Evolutionary conservation across 1,139 yeast species (phyloP), one percentile per base, ranked within the genome.

Genomic region (Nakaseomyces glabratus): DNA sequence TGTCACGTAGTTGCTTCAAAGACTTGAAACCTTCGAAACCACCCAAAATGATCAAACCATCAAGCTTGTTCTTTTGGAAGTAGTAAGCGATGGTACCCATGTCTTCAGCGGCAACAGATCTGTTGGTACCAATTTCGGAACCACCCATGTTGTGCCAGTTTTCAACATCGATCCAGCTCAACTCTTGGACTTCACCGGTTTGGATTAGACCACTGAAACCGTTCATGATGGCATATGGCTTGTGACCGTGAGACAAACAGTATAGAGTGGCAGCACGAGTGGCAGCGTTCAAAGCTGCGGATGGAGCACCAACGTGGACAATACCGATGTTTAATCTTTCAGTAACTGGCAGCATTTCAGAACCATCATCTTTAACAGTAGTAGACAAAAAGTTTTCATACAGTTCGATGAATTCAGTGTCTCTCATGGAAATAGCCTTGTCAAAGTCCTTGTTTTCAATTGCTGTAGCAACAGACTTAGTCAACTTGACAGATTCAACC

Each of bases 1-100:
- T 75, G 45, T 63, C 66, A 46, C 76, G 79, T 48, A 81, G 65
- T 61, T 81, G 75, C 51, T 76, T 73, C 48, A 81, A 65, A 1
- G 88, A 72, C 8, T 68, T 68, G 57, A 79, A 78, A 8, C 88
- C 90, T 62, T 81, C 93, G 49, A 79, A 81, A 1, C 93, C 93
- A 49, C 93, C 93, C 37, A 80, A 76, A 34, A 81, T 61, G 34
- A 81, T 68, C 49, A 80, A 67, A 28, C 93, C 93, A 51, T 81
- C 85, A 52, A 81, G 72, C 41, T 72, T 62, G 57, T 73, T 73
- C 55, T 80, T 78, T 54, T 78, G 82, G 60, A 81, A 76, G 54
- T 79, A 76, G 58, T 74, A 80, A 1, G 93, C 88, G 47, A 80
- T 73, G 52, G 78, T 68, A 35, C 90, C 90, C 45, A 77, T 59